Conservation (phyloP, 192 early-diverging fungal species). For the Coemansia sp. region DNA sequence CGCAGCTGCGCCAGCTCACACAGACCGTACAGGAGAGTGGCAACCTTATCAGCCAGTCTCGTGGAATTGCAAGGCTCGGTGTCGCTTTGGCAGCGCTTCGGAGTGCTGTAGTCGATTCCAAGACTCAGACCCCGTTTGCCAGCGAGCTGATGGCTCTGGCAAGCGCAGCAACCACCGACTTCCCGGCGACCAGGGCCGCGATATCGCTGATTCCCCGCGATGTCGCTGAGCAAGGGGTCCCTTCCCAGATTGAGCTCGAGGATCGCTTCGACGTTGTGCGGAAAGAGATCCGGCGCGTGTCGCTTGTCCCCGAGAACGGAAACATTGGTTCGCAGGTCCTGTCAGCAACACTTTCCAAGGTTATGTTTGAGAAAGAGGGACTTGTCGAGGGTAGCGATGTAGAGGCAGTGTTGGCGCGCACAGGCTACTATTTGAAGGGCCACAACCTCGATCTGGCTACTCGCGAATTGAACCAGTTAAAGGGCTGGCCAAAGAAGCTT, state of each 20-base stretch:
- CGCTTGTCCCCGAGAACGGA: conserved; percentile 85
- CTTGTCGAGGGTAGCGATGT: conserved; percentile 82
- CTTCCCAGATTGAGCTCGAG: conserved; percentile 64
- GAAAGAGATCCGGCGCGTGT: conserved; percentile 69
- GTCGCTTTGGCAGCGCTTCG: conserved; percentile 68
- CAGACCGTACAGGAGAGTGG: conserved; percentile 66
- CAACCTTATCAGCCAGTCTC: conserved; percentile 63
- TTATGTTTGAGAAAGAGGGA: conserved; percentile 85
- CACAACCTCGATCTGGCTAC: conserved; percentile 83
- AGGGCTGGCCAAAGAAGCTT: conserved; percentile 85
- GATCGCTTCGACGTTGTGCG: conserved; percentile 70
- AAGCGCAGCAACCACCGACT: conserved; percentile 56
- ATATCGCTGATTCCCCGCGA: conserved; percentile 60
- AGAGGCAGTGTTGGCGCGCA: conserved; percentile 79
- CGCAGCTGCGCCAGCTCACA: conserved; percentile 76
- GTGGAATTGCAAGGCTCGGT: conserved; percentile 60
- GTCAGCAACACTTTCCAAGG: conserved; percentile 65
- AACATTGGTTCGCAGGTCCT: conserved; percentile 81
- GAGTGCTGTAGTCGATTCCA: conserved; percentile 48
- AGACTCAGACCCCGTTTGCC: conserved; percentile 62
- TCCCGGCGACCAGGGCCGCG: conserved; percentile 60
- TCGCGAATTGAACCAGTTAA: conserved; percentile 90
- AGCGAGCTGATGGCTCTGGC: conserved; percentile 67
- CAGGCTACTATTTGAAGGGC: conserved; percentile 69
- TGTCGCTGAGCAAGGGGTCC: conserved; percentile 62